phyloP scores from a whole-genome alignment of 2,329 filamentous ascomycete genomes.

The Fusarium sp. region DNA sequence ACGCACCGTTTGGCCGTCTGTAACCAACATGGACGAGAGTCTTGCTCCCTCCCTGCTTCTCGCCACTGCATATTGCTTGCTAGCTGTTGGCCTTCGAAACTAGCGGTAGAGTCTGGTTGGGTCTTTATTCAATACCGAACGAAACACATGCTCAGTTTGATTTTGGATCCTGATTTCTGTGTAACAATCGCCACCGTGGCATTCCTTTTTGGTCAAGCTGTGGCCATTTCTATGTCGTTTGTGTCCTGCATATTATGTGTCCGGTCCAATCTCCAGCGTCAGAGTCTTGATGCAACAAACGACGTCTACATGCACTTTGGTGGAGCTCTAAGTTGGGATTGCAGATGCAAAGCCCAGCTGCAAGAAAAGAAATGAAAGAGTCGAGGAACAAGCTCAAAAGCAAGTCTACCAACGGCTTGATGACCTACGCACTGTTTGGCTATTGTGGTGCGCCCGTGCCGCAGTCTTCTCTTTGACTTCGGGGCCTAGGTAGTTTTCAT shows the following conservation, averaged over 20 bases:
- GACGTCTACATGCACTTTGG: slow-evolving; percentile 11
- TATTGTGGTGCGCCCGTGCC: slow-evolving; percentile 1
- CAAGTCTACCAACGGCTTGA: background rate
- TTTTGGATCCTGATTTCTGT: slow-evolving; percentile 12
- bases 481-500: background rate
- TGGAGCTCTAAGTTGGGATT: slow-evolving; percentile 1
- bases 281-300: slow-evolving; percentile 16
- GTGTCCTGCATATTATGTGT: slow-evolving; percentile 12
- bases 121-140: slow-evolving; percentile 6
- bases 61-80: slow-evolving; percentile 9
- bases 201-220: slow-evolving; percentile 7
- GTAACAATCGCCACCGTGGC: slow-evolving; percentile 15
- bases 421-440: background rate
- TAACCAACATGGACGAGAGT: slow-evolving; percentile 4
- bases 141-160: slow-evolving; percentile 4
- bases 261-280: slow-evolving; percentile 1
- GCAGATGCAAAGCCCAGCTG: background rate
- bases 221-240: slow-evolving; percentile 13
- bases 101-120: slow-evolving; percentile 2
- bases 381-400: slow-evolving; percentile 3
- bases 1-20: slow-evolving; percentile 20
- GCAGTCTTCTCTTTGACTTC: background rate
- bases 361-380: slow-evolving; percentile 12
- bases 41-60: slow-evolving; percentile 14
- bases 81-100: slow-evolving; percentile 1